phyloP scores from a whole-genome alignment of 208 protist species.

The Herpetomonas samuelpessoai region DNA sequence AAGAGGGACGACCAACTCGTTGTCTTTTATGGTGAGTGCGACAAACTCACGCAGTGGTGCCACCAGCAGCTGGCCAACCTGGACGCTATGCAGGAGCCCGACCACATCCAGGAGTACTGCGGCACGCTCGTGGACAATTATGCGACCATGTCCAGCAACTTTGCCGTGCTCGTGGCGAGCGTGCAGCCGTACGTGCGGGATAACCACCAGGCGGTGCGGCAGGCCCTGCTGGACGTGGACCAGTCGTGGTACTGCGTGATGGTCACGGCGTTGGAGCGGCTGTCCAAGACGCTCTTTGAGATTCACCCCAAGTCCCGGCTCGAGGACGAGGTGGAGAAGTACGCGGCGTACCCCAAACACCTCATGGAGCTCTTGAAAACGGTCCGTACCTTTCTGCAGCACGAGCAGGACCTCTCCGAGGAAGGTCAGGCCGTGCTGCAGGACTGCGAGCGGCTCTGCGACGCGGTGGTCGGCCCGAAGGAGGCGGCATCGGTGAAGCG shows the following conservation, averaged over 20 bases:
- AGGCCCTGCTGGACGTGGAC: slow-evolving; percentile 69
- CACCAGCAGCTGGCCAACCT: slow-evolving; percentile 85
- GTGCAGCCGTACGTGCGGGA: slow-evolving; percentile 52
- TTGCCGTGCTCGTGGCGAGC: slow-evolving; percentile 50
- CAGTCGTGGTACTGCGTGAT: slow-evolving; percentile 85
- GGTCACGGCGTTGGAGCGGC: slow-evolving; percentile 71
- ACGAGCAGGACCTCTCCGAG: background rate
- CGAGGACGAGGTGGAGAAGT: slow-evolving; percentile 70
- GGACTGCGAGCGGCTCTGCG: slow-evolving; percentile 6
- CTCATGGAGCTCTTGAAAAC: slow-evolving; percentile 33
- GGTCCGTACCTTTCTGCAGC: slow-evolving; percentile 14
- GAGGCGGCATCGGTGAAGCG: slow-evolving; percentile 8
- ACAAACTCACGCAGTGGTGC: slow-evolving; percentile 77
- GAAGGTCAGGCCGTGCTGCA: slow-evolving; percentile 12
- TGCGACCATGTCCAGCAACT: slow-evolving; percentile 81
- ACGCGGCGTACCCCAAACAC: slow-evolving; percentile 46
- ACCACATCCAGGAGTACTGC: slow-evolving; percentile 88
- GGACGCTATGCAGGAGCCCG: slow-evolving; percentile 80
- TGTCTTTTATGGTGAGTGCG: slow-evolving; percentile 49
- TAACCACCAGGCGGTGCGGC: slow-evolving; percentile 49
- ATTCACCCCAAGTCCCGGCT: slow-evolving; percentile 68
- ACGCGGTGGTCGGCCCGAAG: slow-evolving; percentile 14
- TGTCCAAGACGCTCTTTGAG: slow-evolving; percentile 76
- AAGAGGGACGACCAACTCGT: slow-evolving; percentile 38
- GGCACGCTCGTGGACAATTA: slow-evolving; percentile 76